Evolutionary conservation across 2,329 filamentous ascomycete species (phyloP).

Genomic region (Neonectria neomacrospora): DNA sequence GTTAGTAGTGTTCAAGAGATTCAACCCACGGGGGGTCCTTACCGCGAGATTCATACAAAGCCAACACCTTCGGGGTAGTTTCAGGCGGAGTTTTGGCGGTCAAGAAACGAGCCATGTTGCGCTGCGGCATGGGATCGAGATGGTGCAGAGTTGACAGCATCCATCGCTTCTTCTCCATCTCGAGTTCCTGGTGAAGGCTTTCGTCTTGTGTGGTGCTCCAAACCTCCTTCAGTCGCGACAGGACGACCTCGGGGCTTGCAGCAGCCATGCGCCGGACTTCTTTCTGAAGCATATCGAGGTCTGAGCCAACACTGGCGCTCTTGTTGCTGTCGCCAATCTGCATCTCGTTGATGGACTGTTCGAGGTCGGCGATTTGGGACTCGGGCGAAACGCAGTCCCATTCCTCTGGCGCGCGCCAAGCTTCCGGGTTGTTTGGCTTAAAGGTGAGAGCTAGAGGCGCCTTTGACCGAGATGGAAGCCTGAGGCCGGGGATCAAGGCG

Average conservation of each 20-base stretch:
- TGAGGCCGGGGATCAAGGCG: conserved; percentile 20
- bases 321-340: not conserved
- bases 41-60: conserved; percentile 65
- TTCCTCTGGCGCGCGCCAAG: conserved; percentile 59
- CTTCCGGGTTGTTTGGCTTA: conserved; percentile 51
- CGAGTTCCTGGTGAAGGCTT: conserved; percentile 46
- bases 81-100: not conserved
- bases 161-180: conserved; percentile 67
- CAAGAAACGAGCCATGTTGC: conserved; percentile 19
- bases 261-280: conserved; percentile 38
- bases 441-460: conserved; percentile 39
- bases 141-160: conserved; percentile 68
- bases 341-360: conserved; percentile 6
- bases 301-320: not conserved
- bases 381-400: conserved; percentile 51
- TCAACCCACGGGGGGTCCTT: conserved; percentile 9
- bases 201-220: conserved; percentile 29
- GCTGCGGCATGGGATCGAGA: conserved; percentile 51
- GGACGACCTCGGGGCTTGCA: conserved; percentile 52
- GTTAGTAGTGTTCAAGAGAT: conserved; percentile 4
- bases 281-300: conserved; percentile 25
- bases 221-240: conserved; percentile 62
- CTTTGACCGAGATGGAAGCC: conserved; percentile 19
- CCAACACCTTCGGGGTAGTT: conserved; percentile 53
- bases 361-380: not conserved